Evolutionary conservation across 2,329 filamentous ascomycete genomes (phyloP).

Genomic region (Cryphonectria japonica): DNA sequence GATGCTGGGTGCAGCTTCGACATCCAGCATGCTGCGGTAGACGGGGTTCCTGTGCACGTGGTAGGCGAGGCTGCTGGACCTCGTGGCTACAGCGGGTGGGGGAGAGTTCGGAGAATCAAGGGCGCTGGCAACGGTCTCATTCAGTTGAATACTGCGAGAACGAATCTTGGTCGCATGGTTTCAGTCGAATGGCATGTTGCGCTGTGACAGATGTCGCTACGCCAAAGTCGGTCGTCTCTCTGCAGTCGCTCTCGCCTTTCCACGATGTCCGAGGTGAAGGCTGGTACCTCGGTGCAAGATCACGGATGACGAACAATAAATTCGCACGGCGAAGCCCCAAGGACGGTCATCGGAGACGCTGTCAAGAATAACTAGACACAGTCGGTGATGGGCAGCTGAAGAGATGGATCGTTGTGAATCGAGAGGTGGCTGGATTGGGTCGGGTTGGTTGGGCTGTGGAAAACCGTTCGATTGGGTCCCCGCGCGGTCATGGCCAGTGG

Average conservation of each 20-base stretch:
- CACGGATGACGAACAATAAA: background rate
- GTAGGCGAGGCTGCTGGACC: conserved; percentile 41
- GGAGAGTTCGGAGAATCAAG: conserved; percentile 30
- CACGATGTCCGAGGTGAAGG: background rate
- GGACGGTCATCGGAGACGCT: conserved; percentile 9
- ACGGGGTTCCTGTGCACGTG: conserved; percentile 42
- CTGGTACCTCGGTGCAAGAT: background rate
- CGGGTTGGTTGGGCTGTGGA: background rate
- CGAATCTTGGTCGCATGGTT: conserved; percentile 49
- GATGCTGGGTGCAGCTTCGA: conserved; percentile 53
- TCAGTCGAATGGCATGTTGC: conserved; percentile 46
- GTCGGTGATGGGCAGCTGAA: background rate
- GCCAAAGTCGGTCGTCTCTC: conserved; percentile 47
- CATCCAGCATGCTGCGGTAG: conserved; percentile 59
- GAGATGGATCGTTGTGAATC: background rate
- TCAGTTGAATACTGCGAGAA: conserved; percentile 54
- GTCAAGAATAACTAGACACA: background rate
- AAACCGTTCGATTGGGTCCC: background rate
- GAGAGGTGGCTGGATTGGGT: background rate
- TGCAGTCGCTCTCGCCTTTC: background rate
- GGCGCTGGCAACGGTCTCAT: conserved; percentile 37
- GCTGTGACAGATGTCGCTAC: conserved; percentile 39
- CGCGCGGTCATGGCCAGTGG: conserved; percentile 1
- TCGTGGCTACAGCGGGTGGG: conserved; percentile 36
- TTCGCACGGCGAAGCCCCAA: background rate